Evolutionary conservation across 257 asterid species (phyloP).

Genomic region (Nicotiana tabacum): DNA sequence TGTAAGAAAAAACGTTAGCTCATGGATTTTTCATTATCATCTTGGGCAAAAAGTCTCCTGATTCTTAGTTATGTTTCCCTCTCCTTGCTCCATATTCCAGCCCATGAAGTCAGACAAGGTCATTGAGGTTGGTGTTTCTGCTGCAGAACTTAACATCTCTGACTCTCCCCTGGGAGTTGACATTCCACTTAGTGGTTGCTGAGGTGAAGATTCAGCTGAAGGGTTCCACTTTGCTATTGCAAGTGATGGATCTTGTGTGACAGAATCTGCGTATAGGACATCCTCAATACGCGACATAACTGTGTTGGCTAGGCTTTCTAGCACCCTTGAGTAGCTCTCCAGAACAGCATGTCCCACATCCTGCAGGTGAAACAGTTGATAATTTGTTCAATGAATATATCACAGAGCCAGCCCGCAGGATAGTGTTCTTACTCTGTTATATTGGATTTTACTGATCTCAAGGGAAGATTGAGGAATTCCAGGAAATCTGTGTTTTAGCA

Average conservation of each 20-base stretch:
- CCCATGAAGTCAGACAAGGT: slow-evolving; percentile 72
- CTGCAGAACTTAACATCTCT: slow-evolving; percentile 29
- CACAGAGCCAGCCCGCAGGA: too few species aligned
- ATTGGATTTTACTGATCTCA: slow-evolving; percentile 82
- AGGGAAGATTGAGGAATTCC: slow-evolving; percentile 87
- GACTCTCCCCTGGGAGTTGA: slow-evolving; percentile 32
- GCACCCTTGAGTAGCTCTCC: slow-evolving; percentile 86
- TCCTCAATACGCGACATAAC: slow-evolving; percentile 75
- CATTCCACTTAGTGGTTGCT: slow-evolving; percentile 30
- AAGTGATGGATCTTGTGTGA: slow-evolving; percentile 49
- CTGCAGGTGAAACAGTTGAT: slow-evolving; percentile 18
- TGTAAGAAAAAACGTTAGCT: slow-evolving; percentile 25
- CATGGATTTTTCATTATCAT: slow-evolving; percentile 22
- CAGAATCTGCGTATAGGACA: slow-evolving; percentile 62
- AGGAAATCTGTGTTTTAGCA: slow-evolving; percentile 68
- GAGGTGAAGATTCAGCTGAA: slow-evolving; percentile 30
- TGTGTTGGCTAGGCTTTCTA: slow-evolving; percentile 83
- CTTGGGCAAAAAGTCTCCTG: slow-evolving; percentile 18
- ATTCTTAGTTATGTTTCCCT: slow-evolving; percentile 24
- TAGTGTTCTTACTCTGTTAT: slow-evolving; percentile 41
- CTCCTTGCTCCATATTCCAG: slow-evolving; percentile 41
- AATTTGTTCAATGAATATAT: background rate
- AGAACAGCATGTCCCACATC: slow-evolving; percentile 66
- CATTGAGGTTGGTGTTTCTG: slow-evolving; percentile 48
- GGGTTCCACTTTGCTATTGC: slow-evolving; percentile 25